Evolutionary conservation across 1,284 basidiomycete species (phyloP), one percentile per base, ranked within the genome.

Genomic region (Fomitopsis schrenkii): DNA sequence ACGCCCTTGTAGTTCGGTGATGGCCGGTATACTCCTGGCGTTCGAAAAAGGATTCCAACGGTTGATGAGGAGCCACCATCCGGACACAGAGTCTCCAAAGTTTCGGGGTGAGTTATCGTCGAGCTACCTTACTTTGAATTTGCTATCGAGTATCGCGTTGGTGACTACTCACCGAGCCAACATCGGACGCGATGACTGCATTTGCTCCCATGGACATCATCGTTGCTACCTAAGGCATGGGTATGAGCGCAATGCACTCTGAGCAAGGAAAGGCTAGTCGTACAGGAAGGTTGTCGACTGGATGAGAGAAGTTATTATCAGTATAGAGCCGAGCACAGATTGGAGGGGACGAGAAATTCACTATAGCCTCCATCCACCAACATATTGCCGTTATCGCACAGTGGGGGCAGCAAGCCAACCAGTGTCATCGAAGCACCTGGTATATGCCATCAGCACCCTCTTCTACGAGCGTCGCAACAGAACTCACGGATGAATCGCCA

Each of bases 381-480:
- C 79, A 95, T 89, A 68, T 90, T 89, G 3, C 97, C 97, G 65
- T 97, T 92, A 70, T 99, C 95, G 66, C 95, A 97, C 10, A 99
- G 76, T 0, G 97, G 97, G 5, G 97, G 97, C 2, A 99, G 79
- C 44, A 99, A 80, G 64, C 97, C 97, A 22, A 97, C 95, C 63
- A 99, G 78, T 0, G 97, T 95, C 97, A 99, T 99, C 1, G 95
- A 98, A 5, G 95, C 97, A 60, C 97, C 94, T 85, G 48, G 12
- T 15, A 10, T 44, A 9, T 9, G 28, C n/a, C n/a, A n/a, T 28
- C 19, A 30, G 38, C 28, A 46, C 14, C 10, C 33, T 19, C 2
- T 36, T 9, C 10, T 14, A 38, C 4, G 10, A 5, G 28, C 30
- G 22, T n/a, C n/a, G 19, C 22, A 14, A 40, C 30, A 33, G 30